phyloP scores from a whole-genome alignment of 164 flowering plant genomes.

The Liriodendron chinense region DNA sequence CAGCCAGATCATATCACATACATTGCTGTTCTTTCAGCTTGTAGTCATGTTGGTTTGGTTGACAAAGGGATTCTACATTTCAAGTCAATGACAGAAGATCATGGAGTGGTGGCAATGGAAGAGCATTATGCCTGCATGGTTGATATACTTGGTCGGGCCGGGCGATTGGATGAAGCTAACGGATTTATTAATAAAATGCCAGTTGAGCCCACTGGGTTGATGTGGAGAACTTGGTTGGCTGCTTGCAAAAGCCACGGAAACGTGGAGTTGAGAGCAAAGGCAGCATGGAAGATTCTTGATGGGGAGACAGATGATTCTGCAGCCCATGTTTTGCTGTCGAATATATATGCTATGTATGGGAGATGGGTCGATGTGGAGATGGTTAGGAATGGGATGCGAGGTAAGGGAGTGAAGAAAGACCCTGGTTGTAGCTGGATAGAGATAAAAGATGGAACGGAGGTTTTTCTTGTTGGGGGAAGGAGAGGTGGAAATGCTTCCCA shows the following conservation, averaged over 20 bases:
- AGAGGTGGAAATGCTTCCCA: not conserved
- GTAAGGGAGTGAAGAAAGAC: slow-evolving; percentile 7
- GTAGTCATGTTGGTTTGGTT: slow-evolving; percentile 14
- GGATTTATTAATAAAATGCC: slow-evolving; percentile 10
- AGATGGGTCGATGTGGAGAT: slow-evolving; percentile 10
- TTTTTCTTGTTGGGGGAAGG: slow-evolving; percentile 6
- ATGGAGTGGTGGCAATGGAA: slow-evolving; percentile 10
- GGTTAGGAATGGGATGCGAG: slow-evolving; percentile 2
- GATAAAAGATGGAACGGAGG: slow-evolving; percentile 3
- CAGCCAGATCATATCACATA: slow-evolving; percentile 14
- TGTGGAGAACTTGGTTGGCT: slow-evolving; percentile 16
- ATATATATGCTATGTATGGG: slow-evolving; percentile 10
- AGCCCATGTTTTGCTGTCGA: slow-evolving; percentile 2
- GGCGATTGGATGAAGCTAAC: slow-evolving; percentile 14
- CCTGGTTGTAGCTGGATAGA: slow-evolving; percentile 17
- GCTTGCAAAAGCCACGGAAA: slow-evolving; percentile 10
- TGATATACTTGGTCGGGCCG: slow-evolving; percentile 12
- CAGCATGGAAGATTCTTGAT: slow-evolving; percentile 8
- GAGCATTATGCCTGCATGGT: slow-evolving; percentile 13
- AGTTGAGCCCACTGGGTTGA: slow-evolving; percentile 8
- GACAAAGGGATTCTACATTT: slow-evolving; percentile 5
- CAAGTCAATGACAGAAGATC: slow-evolving; percentile 9
- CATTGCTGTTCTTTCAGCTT: slow-evolving; percentile 13
- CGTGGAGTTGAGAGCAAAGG: slow-evolving; percentile 6
- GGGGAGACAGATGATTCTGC: slow-evolving; percentile 7